Base-by-base conservation (phyloP, 2,329 filamentous ascomycete genomes). In the Xylogone sp. region DNA sequence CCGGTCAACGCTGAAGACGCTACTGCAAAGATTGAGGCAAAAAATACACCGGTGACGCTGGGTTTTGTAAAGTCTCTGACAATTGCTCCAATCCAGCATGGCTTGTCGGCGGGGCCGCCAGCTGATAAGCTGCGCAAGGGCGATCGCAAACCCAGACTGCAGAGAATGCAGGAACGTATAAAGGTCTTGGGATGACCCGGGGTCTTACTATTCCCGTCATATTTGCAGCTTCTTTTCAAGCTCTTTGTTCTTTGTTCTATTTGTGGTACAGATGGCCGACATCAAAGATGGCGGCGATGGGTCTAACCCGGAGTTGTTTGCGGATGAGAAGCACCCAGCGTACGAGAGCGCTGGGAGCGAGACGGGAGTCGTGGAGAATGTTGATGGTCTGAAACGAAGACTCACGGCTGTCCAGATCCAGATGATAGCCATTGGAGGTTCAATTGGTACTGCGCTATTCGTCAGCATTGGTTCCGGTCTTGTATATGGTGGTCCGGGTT, bases 361-460 rank as follows among this genome's bases (percentile, higher is more conserved):
- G 10, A 46, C 43, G 13, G 53, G 39, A 1, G 3, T 57, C 7
- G 46, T 51, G 16, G 56, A 58, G 43, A 59, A 61, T 51, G 45
- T 54, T n/a, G 57, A 58, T 19, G 59, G 50, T 48, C 55, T 68
- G 44, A 55, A 66, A 48, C 51, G 65, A 46, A 55, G 54, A 19
- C 69, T 76, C 56, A 71, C 72, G 55, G 70, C 70, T 39, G 67
- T 73, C 53, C 73, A 76, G 59, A 68, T 76, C 59, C 73, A 76
- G 62, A 74, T 75, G 72, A 74, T 75, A 56, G 71, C 72, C 27
- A 75, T 76, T 47, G 73, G 73, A 60, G 73, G 73, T 42, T 71
- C 71, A 19, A 76, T 76, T 48, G 73, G 73, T 59, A 73, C 73
- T 53, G 73, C 73, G 61, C 68, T 75, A 56, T 75, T 75, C 61